Percentiles rank a stretch among this genome's conserved stretches.
phyloP scores from a whole-genome alignment of 139 green algal species.

The Chlamydomonas sp. region DNA sequence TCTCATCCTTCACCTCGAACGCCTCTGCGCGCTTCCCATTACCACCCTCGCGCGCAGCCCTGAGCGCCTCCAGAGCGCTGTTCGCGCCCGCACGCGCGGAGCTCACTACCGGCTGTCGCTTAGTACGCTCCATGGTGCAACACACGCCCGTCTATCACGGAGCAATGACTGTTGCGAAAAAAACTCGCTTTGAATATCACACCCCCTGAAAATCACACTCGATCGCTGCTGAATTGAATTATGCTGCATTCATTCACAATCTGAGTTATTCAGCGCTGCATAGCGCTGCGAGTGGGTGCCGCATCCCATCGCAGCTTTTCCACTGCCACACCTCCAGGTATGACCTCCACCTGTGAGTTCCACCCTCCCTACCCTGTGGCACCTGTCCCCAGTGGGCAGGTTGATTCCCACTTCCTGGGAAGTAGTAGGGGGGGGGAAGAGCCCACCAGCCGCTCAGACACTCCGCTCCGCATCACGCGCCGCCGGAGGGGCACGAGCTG shows the following conservation, averaged over 20 bases:
- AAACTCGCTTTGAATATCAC: background rate
- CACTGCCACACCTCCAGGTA: too few relatives aligned
- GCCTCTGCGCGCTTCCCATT: slow-evolving; percentile 41
- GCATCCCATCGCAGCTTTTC: background rate
- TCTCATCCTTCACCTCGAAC: slow-evolving; percentile 74
- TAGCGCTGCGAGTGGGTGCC: background rate
- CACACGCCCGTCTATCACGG: background rate
- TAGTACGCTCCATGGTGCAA: slow-evolving; percentile 10
- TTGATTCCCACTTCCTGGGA: too few relatives aligned
- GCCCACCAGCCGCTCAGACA: too few relatives aligned
- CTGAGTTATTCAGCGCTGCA: background rate
- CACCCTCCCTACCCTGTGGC: too few relatives aligned
- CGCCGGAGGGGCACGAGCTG: too few relatives aligned
- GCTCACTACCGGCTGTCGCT: slow-evolving; percentile 11
- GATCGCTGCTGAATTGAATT: background rate
- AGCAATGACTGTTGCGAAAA: background rate
- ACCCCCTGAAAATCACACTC: background rate
- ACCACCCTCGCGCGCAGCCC: slow-evolving; percentile 30
- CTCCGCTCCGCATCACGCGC: too few relatives aligned
- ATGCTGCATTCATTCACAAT: background rate
- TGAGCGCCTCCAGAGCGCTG: slow-evolving; percentile 21
- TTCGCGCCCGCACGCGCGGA: background rate
- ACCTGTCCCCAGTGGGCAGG: too few relatives aligned
- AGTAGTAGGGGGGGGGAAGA: too few relatives aligned
- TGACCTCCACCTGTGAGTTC: too few relatives aligned